phyloP scores from a whole-genome alignment of 2,329 filamentous ascomycete genomes.

The Scleromitrula shiraiana region DNA sequence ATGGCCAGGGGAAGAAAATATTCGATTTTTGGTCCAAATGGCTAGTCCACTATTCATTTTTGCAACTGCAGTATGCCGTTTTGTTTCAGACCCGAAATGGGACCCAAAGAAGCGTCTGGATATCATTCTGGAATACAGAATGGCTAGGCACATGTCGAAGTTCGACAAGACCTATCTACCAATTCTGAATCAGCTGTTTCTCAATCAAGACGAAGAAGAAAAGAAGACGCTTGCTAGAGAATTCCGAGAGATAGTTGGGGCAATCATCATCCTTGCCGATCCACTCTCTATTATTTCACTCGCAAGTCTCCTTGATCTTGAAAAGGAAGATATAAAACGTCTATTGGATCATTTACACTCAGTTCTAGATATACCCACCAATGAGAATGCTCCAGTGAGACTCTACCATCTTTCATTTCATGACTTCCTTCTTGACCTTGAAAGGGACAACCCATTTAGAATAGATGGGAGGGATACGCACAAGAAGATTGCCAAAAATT shows the following conservation, averaged over 20 bases:
- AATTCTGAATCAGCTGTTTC: constrained; percentile 2
- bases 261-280: constrained; percentile 4
- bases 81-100: constrained; percentile 6
- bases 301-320: neutral
- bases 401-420: constrained; percentile 6
- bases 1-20: constrained; percentile 10
- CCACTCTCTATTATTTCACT: constrained; percentile 6
- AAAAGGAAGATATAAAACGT: neutral
- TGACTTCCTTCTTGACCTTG: constrained; percentile 11
- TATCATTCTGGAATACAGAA: neutral
- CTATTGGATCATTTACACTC: neutral
- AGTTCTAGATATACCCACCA: neutral
- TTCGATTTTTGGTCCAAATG: constrained; percentile 22
- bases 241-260: constrained; percentile 1
- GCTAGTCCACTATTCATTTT: constrained; percentile 31
- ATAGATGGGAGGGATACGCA: constrained; percentile 31
- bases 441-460: constrained; percentile 28
- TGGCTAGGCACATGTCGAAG: neutral
- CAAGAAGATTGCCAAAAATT: constrained; percentile 27
- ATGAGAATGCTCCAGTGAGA: neutral
- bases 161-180: constrained; percentile 1
- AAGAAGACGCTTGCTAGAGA: neutral
- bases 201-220: neutral
- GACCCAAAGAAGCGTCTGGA: constrained; percentile 3
- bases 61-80: constrained; percentile 25